phyloP scores from a whole-genome alignment of 768 basidiomycete species.

The Tricholoma sp. region DNA sequence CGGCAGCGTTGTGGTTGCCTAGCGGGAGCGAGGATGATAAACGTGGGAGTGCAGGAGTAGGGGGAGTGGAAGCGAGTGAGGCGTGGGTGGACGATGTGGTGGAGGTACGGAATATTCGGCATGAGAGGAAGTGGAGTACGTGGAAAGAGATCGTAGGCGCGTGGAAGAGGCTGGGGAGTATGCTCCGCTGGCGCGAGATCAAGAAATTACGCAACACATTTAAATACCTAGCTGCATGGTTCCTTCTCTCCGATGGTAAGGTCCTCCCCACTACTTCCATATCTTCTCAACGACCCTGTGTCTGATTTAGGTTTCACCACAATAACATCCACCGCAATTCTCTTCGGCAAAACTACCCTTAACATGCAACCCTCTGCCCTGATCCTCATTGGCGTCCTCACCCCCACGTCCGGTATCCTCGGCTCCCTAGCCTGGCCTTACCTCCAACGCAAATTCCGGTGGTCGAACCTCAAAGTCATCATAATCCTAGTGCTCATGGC shows the following conservation, averaged over 20 bases:
- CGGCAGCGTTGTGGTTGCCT: conserved; percentile 73
- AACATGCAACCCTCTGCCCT: conserved; percentile 75
- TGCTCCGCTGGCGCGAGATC: conserved; percentile 72
- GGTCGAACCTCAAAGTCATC: conserved; percentile 67
- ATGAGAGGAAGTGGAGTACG: conserved; percentile 36
- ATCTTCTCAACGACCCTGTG: background rate
- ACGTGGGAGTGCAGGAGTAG: conserved; percentile 1
- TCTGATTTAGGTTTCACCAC: conserved; percentile 77
- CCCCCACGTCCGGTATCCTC: conserved; percentile 70
- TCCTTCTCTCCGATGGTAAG: conserved; percentile 86
- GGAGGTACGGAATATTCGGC: conserved; percentile 5
- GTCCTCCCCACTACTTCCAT: conserved; percentile 1
- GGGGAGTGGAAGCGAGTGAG: conserved; percentile 2
- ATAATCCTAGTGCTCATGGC: conserved; percentile 62
- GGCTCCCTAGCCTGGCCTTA: conserved; percentile 81
- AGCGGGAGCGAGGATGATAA: conserved; percentile 18
- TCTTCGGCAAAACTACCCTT: conserved; percentile 88
- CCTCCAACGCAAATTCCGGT: conserved; percentile 58
- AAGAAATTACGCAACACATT: conserved; percentile 78
- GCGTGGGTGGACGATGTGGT: conserved; percentile 13
- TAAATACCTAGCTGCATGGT: conserved; percentile 89
- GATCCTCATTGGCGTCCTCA: conserved; percentile 74
- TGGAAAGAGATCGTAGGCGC: conserved; percentile 53
- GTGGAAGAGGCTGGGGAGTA: conserved; percentile 71
- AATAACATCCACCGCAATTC: conserved; percentile 84